These are phyloP conservation scores for Goffeauzyma gilvescens DNA, from an alignment of 768 basidiomycete species.

Conservation along the genomic window DNA sequence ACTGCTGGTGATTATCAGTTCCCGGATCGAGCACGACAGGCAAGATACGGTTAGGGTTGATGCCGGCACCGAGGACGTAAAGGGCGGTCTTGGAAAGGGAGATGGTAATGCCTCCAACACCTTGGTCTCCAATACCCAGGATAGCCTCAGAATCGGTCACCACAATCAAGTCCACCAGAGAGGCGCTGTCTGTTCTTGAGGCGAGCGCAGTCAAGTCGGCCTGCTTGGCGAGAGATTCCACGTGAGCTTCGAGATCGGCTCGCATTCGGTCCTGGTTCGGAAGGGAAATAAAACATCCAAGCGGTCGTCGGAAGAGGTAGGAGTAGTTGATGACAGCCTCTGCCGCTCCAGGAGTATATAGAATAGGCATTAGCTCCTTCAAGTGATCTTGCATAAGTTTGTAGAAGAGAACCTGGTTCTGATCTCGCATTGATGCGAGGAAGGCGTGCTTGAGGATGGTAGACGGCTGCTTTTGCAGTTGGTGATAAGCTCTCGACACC, in stretches of 20 bases:
- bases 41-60: conserved; percentile 32
- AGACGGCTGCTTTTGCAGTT: conserved; percentile 39
- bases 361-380: conserved; percentile 48
- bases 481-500: conserved; percentile 37
- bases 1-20: conserved; percentile 33
- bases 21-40: conserved; percentile 33
- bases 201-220: conserved; percentile 21
- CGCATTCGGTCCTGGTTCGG: conserved; percentile 53
- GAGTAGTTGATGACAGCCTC: conserved; percentile 71
- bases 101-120: conserved; percentile 43
- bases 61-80: conserved; percentile 35
- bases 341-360: conserved; percentile 61
- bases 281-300: conserved; percentile 36
- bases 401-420: conserved; percentile 54
- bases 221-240: conserved; percentile 26
- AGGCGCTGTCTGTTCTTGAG: conserved; percentile 18
- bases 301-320: conserved; percentile 56
- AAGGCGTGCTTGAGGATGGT: conserved; percentile 56
- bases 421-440: conserved; percentile 29
- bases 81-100: conserved; percentile 57
- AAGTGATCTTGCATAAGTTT: conserved; percentile 45
- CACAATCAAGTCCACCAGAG: conserved; percentile 53
- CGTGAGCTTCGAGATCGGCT: conserved; percentile 40
- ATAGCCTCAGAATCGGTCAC: conserved; percentile 73
- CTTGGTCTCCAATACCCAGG: conserved; percentile 56